Percentiles rank a stretch among this genome's conserved stretches.
Evolutionary conservation across 108 stramenopile genomes (phyloP).

Genomic region (Pseudonitzschia multistriata): DNA sequence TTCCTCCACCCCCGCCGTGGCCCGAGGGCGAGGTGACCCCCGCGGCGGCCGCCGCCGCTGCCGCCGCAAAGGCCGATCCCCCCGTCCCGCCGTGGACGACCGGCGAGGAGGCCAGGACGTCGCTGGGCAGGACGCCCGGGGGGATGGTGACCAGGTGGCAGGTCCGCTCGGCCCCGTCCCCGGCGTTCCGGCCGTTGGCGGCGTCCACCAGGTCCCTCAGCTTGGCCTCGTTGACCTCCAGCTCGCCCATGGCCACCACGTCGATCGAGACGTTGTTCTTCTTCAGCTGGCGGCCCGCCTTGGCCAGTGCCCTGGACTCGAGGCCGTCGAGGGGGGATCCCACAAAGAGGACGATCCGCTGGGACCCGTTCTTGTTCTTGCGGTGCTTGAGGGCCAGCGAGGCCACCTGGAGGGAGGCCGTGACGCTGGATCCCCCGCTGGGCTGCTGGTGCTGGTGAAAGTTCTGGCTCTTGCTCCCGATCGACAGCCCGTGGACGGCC

Average conservation of each 20-base stretch:
- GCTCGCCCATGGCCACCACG: conserved; percentile 92
- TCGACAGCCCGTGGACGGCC: conserved; percentile 69
- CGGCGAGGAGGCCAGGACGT: conserved; percentile 87
- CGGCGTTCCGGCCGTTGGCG: conserved; percentile 74
- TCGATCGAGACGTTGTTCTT: conserved; percentile 97
- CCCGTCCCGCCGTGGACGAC: conserved; percentile 81
- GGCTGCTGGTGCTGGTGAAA: not conserved
- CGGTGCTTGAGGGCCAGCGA: conserved; percentile 96
- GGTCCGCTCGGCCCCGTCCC: conserved; percentile 65
- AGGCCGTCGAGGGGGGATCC: conserved; percentile 71
- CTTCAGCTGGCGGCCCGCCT: conserved; percentile 86
- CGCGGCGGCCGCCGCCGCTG: conserved; percentile 38
- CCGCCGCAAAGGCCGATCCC: conserved; percentile 40
- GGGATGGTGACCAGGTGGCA: conserved; percentile 96
- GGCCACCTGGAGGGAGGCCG: conserved; percentile 89
- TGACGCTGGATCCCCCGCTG: too few relatives aligned
- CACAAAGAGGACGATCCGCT: conserved; percentile 93
- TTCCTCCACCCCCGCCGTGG: conserved; percentile 60
- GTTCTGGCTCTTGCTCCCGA: conserved; percentile 9
- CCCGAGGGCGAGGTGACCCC: conserved; percentile 28
- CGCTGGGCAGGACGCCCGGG: conserved; percentile 89
- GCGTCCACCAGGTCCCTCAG: conserved; percentile 91
- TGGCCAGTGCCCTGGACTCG: conserved; percentile 55
- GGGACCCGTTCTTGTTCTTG: conserved; percentile 95
- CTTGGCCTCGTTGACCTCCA: conserved; percentile 87